Percentiles rank a stretch among this genome's conserved stretches.
phyloP scores from a whole-genome alignment of 805 yeast species.

The Metschnikowia matae region DNA sequence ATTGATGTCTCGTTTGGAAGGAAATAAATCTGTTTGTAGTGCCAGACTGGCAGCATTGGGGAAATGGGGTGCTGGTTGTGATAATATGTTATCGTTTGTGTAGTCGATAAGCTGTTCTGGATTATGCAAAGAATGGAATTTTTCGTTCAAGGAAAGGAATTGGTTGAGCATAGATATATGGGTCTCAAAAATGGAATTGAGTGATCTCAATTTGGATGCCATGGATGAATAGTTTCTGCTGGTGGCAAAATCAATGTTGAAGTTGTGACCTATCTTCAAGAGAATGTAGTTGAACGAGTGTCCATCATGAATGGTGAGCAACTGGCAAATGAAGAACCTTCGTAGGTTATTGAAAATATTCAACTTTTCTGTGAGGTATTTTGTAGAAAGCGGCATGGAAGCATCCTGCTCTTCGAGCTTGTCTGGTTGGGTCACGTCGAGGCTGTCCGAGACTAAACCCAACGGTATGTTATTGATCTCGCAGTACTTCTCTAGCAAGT shows the following conservation, averaged over 20 bases:
- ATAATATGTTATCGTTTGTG: constrained; percentile 15
- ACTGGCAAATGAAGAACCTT: constrained; percentile 35
- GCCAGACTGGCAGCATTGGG: not conserved
- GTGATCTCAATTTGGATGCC: constrained; percentile 17
- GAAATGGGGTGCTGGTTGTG: not conserved
- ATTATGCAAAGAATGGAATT: constrained; percentile 18
- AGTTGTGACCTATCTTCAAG: constrained; percentile 24
- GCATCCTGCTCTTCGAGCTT: not conserved
- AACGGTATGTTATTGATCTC: constrained; percentile 33
- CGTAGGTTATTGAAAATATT: constrained; percentile 34
- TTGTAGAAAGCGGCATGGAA: constrained; percentile 6
- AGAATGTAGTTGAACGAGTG: constrained; percentile 29
- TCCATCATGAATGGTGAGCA: constrained; percentile 33
- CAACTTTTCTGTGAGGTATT: constrained; percentile 17
- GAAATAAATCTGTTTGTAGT: constrained; percentile 3
- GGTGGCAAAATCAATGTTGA: constrained; percentile 8
- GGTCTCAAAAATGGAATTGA: constrained; percentile 20
- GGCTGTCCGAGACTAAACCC: constrained; percentile 12
- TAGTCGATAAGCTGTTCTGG: constrained; percentile 11
- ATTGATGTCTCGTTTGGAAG: constrained; percentile 13
- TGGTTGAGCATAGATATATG: constrained; percentile 23
- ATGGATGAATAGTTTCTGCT: constrained; percentile 5
- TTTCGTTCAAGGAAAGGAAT: constrained; percentile 25
- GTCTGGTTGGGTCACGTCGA: constrained; percentile 7
- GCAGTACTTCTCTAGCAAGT: constrained; percentile 37